phyloP scores from a whole-genome alignment of 1,284 basidiomycete genomes.

The Austroboletus niveus region DNA sequence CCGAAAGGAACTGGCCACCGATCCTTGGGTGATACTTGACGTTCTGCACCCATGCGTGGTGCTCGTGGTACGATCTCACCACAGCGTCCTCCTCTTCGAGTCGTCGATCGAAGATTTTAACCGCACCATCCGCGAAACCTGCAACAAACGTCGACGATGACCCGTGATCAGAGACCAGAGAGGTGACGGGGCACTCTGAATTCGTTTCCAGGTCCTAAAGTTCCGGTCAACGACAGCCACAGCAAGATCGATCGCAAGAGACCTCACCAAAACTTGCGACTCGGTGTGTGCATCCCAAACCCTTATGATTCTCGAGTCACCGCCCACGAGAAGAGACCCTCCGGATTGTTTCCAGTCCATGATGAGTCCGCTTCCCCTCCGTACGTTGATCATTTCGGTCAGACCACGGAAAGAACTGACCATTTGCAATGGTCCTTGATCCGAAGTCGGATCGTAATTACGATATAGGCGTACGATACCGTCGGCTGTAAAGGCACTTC shows the following conservation, averaged over 20 bases:
- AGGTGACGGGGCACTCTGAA: conserved; percentile 87
- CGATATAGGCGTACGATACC: conserved; percentile 91
- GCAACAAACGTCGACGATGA: conserved; percentile 83
- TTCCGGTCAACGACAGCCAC: neutral
- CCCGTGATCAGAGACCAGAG: conserved; percentile 79
- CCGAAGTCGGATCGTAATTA: conserved; percentile 75
- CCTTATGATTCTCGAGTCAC: conserved; percentile 87
- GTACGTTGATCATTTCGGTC: conserved; percentile 72
- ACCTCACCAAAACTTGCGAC: conserved; percentile 70
- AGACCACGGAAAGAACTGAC: conserved; percentile 93
- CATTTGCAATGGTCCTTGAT: conserved; percentile 73
- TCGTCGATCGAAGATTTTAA: conserved; percentile 91
- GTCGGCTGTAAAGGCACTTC: conserved; percentile 58
- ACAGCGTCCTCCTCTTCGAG: conserved; percentile 84
- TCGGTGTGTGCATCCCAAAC: conserved; percentile 97
- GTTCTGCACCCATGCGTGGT: conserved; percentile 90
- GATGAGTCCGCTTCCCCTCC: conserved; percentile 80
- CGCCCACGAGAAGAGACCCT: conserved; percentile 85
- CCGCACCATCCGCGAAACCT: conserved; percentile 90
- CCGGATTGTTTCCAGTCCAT: conserved; percentile 93
- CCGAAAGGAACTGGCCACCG: conserved; percentile 81
- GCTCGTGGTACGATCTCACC: conserved; percentile 79
- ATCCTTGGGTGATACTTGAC: conserved; percentile 82
- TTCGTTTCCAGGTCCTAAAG: conserved; percentile 83
- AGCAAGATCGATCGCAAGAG: neutral